phyloP scores from a whole-genome alignment of 2,329 filamentous ascomycete species.

The Hysterium pulicare region DNA sequence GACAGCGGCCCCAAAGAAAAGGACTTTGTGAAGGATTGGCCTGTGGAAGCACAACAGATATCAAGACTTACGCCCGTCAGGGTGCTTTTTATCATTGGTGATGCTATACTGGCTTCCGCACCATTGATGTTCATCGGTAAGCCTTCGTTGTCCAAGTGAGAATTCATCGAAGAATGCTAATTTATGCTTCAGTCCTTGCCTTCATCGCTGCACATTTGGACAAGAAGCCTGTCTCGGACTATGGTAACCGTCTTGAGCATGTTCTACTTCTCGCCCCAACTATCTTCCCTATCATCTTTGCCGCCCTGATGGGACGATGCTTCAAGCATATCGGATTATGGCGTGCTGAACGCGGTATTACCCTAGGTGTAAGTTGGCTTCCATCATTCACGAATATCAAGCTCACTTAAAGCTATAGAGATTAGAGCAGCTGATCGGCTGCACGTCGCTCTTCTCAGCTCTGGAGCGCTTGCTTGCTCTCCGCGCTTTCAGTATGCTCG shows the following conservation, averaged over 20 bases:
- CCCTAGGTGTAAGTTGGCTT: conserved; percentile 7
- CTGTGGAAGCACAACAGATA: not conserved
- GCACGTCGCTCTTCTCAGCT: conserved; percentile 27
- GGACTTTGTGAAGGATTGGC: not conserved
- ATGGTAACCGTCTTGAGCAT: conserved; percentile 9
- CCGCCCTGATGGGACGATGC: conserved; percentile 2
- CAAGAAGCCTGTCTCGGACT: conserved; percentile 13
- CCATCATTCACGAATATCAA: not conserved
- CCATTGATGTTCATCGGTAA: conserved; percentile 27
- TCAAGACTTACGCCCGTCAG: not conserved
- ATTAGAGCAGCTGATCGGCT: conserved; percentile 28
- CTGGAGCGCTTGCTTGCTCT: conserved; percentile 27
- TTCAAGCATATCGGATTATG: conserved; percentile 14
- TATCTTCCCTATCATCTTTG: conserved; percentile 1
- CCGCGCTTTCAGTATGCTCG: conserved; percentile 21
- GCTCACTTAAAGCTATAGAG: conserved; percentile 4
- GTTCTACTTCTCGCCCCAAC: not conserved
- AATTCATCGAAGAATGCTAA: conserved; percentile 6
- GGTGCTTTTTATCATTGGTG: conserved; percentile 16
- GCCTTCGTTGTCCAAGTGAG: not conserved
- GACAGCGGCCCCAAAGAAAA: no score
- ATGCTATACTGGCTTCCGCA: conserved; percentile 20
- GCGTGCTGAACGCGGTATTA: conserved; percentile 16
- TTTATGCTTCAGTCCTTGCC: conserved; percentile 17
- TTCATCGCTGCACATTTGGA: conserved; percentile 20